Evolutionary conservation across 176 grass and related monocot species (phyloP), one percentile per base, ranked within the genome.

Genomic region (Musa itinerans): DNA sequence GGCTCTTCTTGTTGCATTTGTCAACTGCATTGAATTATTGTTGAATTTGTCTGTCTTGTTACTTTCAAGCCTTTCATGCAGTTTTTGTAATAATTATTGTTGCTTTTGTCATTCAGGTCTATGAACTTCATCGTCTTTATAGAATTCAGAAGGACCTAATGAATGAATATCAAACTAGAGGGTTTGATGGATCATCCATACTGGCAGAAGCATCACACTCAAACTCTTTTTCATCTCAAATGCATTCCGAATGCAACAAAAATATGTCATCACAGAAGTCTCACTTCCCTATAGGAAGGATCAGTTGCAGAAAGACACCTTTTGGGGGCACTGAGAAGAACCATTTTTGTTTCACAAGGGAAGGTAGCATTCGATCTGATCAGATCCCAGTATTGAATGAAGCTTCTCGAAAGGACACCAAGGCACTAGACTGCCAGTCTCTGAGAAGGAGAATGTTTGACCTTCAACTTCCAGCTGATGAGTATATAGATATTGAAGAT

Each of bases 111-210:
- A 48, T 76, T 2, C 81, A 96, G 89, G 89, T 96, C 10, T 82
- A 78, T 66, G 89, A 96, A 75, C 89, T 96, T 76, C 92, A 92
- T 55, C 81, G 81, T 50, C 58, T 96, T 76, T 92, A 96, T 75
- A 89, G 81, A 78, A 85, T 72, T 84, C 89, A 96, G 81, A 96
- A 89, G 34, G 72, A 92, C 51, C 54, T 84, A 80, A 92, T 84
- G 89, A 72, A 78, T 53, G 79, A 80, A 26, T 87, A 69, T 69
- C 78, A 69, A 76, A 78, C 65, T 55, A 72, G 23, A 68, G 75
- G 85, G 54, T 66, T 87, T 21, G 29, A 19, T 23, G 48, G 56
- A 78, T 71, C 48, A 76, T 62, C 76, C 73, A 83, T 75, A 62
- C 63, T 54, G 61, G 8, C 43, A 72, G 74, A 81, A 65, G 26